Base-by-base conservation (phyloP, 2,329 filamentous ascomycete species). In the Calonectria fujianensis region DNA sequence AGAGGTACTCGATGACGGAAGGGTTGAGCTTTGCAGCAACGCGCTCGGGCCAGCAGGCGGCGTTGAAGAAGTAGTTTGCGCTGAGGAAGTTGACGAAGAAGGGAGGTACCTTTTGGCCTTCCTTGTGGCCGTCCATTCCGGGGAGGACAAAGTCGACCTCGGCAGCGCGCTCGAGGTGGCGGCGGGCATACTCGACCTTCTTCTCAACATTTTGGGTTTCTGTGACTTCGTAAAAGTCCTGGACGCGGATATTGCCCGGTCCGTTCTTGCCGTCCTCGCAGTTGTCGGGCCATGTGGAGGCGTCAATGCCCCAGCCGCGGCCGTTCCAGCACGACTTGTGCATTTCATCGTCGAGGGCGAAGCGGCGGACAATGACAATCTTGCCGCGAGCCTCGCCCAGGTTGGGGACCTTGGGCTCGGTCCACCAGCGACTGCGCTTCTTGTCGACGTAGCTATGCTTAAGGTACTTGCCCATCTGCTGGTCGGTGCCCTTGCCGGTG, bases 51-150 rank as follows among this genome's bases (percentile, higher is more conserved):
- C 97, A 99, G 85, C 96, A 98, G 70, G 91, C 92, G 1, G 93
- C 89, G 78, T 95, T 96, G 93, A 96, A 98, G 87, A 98, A 98
- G 86, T 98, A 98, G 84, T 94, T 96, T 0, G 94, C 97, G 79
- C 91, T 95, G 76, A 98, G 85, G 83, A 98, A 98, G 85, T 98
- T 99, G 85, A 98, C 87, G 81, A 94, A 98, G 79, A 98, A 90
- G 0, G 95, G 95, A 20, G 88, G 88, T 31, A 82, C 76, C 10
- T 73, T 85, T 48, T 83, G 78, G 37, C 78, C 79, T 11, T 80
- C 75, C 29, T 79, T 78, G 70, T 83, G 78, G 35, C 76, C 78
- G 1, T 79, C 54, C 79, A 79, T 81, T 59, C 81, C 87, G 66
- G 87, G 88, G 59, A 88, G 86, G 57, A 84, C 87, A 77, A 85